phyloP scores from a whole-genome alignment of 2,329 filamentous ascomycete genomes.

The Thelonectria olida region DNA sequence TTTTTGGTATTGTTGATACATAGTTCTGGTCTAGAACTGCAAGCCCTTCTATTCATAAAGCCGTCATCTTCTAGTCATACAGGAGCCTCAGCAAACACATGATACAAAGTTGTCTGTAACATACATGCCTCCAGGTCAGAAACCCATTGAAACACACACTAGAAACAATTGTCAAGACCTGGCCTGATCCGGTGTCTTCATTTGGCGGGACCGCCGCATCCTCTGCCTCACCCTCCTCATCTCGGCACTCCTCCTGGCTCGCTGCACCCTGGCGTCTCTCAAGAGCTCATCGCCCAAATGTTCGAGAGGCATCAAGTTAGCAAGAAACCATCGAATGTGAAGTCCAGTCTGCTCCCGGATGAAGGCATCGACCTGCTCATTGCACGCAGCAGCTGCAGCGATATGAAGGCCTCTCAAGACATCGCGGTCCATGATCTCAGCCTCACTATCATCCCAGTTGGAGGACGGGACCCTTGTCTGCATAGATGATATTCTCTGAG shows the following conservation, averaged over 20 bases:
- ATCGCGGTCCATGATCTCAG: conserved; percentile 57
- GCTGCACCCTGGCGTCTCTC: conserved; percentile 36
- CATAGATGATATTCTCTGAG: conserved; percentile 49
- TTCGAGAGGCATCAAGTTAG: conserved; percentile 62
- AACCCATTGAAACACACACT: neutral
- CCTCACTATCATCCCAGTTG: conserved; percentile 46
- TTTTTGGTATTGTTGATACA: neutral
- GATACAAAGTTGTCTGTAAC: neutral
- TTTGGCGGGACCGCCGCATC: conserved; percentile 45
- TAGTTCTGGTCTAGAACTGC: neutral
- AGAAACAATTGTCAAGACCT: conserved; percentile 5
- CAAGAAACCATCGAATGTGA: conserved; percentile 63
- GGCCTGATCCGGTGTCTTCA: conserved; percentile 21
- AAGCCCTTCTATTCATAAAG: too few species aligned
- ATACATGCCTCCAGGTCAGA: too few species aligned
- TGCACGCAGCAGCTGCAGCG: conserved; percentile 64
- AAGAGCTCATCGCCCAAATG: conserved; percentile 48
- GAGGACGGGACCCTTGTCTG: conserved; percentile 31
- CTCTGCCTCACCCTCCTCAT: conserved; percentile 49
- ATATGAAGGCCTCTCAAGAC: conserved; percentile 65
- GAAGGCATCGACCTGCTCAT: conserved; percentile 62
- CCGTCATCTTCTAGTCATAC: too few species aligned
- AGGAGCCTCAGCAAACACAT: neutral
- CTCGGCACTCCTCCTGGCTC: conserved; percentile 42
- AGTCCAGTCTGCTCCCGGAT: conserved; percentile 62